These are phyloP conservation scores for Mollisiaceae sp. DNA, from an alignment of 2,329 filamentous ascomycete genomes.

Conservation along the genomic window DNA sequence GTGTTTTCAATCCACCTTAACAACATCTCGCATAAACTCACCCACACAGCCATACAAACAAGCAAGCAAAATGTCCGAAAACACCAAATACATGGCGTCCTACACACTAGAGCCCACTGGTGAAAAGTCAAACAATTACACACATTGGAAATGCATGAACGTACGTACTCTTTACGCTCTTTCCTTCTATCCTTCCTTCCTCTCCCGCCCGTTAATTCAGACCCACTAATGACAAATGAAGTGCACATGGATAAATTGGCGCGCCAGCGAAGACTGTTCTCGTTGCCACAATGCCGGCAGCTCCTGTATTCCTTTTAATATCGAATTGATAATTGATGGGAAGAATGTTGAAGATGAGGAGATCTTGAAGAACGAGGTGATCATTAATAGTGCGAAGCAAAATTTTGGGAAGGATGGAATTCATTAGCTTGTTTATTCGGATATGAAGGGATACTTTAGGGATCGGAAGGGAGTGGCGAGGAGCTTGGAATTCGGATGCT, in stretches of 20 bases:
- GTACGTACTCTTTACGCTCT: not conserved
- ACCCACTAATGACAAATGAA: not conserved
- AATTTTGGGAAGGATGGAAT: not conserved
- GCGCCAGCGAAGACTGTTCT: not conserved
- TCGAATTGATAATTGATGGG: not conserved
- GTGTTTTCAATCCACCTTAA: too few species aligned
- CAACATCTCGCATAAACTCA: too few species aligned
- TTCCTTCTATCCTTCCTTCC: not conserved
- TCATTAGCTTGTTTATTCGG: not conserved
- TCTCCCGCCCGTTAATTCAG: not conserved
- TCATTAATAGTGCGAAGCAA: not conserved
- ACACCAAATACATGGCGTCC: not conserved
- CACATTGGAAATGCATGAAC: not conserved
- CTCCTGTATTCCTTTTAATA: not conserved
- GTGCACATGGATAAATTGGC: not conserved
- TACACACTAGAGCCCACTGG: not conserved
- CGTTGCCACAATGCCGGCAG: not conserved
- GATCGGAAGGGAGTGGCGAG: too few species aligned
- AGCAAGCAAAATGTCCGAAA: too few species aligned
- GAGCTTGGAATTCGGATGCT: too few species aligned
- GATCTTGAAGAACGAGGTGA: not conserved
- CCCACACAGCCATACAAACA: too few species aligned
- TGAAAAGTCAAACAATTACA: not conserved
- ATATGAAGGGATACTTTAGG: too few species aligned
- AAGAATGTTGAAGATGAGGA: not conserved